Evolutionary conservation across 2,329 filamentous ascomycete species (phyloP).

Genomic region (Sporothrix mexicana): DNA sequence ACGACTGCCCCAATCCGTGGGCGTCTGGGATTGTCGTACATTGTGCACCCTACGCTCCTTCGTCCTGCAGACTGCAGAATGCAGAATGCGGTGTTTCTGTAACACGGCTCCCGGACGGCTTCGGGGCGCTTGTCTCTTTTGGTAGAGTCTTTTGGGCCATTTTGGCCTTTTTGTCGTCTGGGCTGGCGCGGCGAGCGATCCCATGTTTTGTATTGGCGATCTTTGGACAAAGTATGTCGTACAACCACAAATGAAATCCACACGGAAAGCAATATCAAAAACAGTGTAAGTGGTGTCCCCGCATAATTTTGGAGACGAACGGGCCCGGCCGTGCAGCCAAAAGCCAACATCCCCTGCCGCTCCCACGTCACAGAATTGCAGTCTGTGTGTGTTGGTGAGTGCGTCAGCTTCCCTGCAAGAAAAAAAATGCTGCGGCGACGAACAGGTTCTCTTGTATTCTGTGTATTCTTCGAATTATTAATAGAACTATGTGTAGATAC

Average conservation of each 20-base stretch:
- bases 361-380: background rate
- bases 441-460: background rate
- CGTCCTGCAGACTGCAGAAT: background rate
- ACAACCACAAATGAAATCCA: too few relatives aligned
- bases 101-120: conserved; percentile 24
- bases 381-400: background rate
- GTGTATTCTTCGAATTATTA: background rate
- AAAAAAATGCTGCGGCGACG: too few relatives aligned
- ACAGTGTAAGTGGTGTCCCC: conserved; percentile 9
- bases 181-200: conserved; percentile 10
- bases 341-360: background rate
- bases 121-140: background rate
- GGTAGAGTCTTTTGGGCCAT: background rate
- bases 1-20: background rate
- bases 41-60: background rate
- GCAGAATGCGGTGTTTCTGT: conserved; percentile 21
- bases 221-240: background rate
- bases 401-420: background rate
- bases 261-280: too few relatives aligned
- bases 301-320: conserved; percentile 4
- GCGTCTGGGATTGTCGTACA: background rate
- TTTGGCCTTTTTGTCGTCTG: background rate
- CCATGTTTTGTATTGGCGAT: conserved; percentile 11
- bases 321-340: background rate
- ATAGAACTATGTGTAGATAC: background rate